Base-by-base conservation (phyloP, 2,329 filamentous ascomycete genomes). In the Penicillium sp. region DNA sequence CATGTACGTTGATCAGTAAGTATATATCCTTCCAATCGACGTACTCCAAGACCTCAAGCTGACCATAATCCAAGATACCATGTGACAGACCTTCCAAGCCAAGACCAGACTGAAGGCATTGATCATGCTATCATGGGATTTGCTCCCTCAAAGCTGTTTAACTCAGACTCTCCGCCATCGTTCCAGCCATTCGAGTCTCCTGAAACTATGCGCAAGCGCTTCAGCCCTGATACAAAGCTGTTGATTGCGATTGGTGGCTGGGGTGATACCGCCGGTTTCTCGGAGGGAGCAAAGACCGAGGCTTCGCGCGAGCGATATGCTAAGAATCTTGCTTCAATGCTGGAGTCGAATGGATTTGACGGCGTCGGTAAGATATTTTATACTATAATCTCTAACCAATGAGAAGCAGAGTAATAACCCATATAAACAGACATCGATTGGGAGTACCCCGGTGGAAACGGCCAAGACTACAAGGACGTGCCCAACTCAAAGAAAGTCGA, bases 231-330 rank as follows among this genome's bases (percentile, higher is more conserved):
- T 26, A 85, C 85, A 18, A 85, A 87, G 61, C 71, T 91, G 19
- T 80, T 87, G 74, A 79, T 91, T 35, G 87, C 88, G 18, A 84
- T 91, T 58, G 88, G 88, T 10, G 88, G 88, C 48, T 91, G 88
- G 88, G 87, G 87, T 0, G 85, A 90, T 56, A 85, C 81, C 0
- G 68, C 70, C 7, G 87, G 86, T 0, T 91, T 89, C 64, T 79
- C 81, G 0, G 69, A 39, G 1, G 86, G 81, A 0, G 83, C 84
- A 1, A 77, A 75, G 47, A 78, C 78, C 3, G 76, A 80, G 1
- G 61, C 70, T 8, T 80, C 78, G 1, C 81, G 85, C 14, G 74
- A 78, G 56, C 73, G 72, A 7, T 91, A 87, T 72, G 85, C 87
- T 1, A 75, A 76, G 41, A 88, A 89, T 60, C 79, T 90, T 1